Evolutionary conservation across 176 grass and related monocot species (phyloP).

Genomic region (Lolium multiflorum): DNA sequence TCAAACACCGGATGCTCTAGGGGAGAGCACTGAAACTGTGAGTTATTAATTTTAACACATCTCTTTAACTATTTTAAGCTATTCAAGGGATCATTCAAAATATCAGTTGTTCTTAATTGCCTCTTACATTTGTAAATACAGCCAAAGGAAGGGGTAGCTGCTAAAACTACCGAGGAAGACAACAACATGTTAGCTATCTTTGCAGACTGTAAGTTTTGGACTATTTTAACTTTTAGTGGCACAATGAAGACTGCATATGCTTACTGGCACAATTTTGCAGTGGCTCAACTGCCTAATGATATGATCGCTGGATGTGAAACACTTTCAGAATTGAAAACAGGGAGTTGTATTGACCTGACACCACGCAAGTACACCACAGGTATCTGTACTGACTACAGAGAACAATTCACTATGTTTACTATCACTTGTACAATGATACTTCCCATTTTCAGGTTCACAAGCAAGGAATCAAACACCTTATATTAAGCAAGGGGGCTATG

Average conservation of each 20-base stretch:
- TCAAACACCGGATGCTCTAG: background rate
- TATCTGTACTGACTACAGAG: background rate
- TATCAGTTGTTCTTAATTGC: constrained; percentile 7
- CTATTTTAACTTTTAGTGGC: background rate
- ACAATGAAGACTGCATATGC: background rate
- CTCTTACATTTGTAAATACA: constrained; percentile 3
- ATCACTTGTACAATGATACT: background rate
- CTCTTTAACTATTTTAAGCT: constrained; percentile 14
- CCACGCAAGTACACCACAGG: constrained; percentile 17
- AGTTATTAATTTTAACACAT: background rate
- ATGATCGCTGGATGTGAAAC: background rate
- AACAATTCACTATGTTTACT: background rate
- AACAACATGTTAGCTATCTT: background rate
- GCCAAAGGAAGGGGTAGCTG: background rate
- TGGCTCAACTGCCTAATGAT: background rate
- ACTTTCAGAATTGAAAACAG: constrained; percentile 23
- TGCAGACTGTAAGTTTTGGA: constrained; percentile 34
- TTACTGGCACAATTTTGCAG: constrained; percentile 27
- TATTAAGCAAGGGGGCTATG: background rate
- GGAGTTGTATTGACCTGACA: background rate
- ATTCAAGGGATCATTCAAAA: background rate
- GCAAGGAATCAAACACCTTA: constrained; percentile 2
- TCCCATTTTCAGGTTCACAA: constrained; percentile 33
- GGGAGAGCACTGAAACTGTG: constrained; percentile 4
- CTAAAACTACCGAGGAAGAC: constrained; percentile 16